Percentiles rank a stretch among this genome's conserved stretches.
phyloP scores from a whole-genome alignment of 345 rosid genomes.

The Abelmoschus esculentus region DNA sequence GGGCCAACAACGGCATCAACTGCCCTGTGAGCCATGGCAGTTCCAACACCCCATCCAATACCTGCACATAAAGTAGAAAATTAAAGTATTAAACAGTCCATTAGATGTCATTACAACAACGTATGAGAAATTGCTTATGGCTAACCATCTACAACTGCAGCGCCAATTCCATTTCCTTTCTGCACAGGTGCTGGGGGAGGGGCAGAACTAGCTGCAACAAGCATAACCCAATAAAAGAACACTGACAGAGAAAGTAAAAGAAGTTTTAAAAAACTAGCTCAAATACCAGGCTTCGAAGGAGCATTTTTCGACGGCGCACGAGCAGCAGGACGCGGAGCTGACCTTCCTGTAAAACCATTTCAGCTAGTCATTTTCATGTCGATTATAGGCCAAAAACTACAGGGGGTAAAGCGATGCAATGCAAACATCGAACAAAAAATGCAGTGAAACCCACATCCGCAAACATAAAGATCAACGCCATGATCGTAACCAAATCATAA shows the following conservation, averaged over 20 bases:
- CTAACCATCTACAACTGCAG: slow-evolving; percentile 23
- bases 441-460: neutral
- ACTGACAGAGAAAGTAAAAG: neutral
- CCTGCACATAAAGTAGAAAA: slow-evolving; percentile 15
- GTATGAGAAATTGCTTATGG: neutral
- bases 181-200: slow-evolving; percentile 16
- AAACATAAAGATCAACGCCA: neutral
- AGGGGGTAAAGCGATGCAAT: neutral
- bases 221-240: neutral
- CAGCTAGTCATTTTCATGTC: neutral
- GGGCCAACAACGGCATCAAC: slow-evolving; percentile 42
- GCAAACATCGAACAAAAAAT: neutral
- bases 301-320: neutral
- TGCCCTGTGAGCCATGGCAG: slow-evolving; percentile 40
- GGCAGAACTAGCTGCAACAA: slow-evolving; percentile 12
- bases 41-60: slow-evolving; percentile 38
- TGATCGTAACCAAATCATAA: neutral
- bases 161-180: slow-evolving; percentile 8
- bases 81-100: neutral
- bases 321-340: slow-evolving; percentile 1
- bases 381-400: neutral
- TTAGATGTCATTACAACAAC: neutral
- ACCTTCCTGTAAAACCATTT: slow-evolving; percentile 8
- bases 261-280: too few species aligned
- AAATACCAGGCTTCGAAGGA: slow-evolving; percentile 7